Percentiles rank a stretch among this genome's conserved stretches.
phyloP scores from a whole-genome alignment of 176 grass and related monocot species.

The Carex myosuroides region DNA sequence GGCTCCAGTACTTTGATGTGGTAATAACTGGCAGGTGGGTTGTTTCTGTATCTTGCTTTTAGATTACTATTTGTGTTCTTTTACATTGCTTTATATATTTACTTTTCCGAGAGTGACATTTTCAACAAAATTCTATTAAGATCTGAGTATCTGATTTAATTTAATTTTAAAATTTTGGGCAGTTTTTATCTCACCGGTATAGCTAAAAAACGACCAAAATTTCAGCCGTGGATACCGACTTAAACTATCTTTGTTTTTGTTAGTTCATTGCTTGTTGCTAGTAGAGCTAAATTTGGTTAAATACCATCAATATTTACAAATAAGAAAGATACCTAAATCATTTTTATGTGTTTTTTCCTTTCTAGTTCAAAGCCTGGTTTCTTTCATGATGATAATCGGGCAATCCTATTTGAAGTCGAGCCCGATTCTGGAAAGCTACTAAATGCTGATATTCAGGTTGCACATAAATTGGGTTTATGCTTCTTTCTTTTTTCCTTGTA shows the following conservation, averaged over 20 bases:
- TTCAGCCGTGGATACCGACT: neutral
- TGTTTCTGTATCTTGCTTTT: conserved; percentile 20
- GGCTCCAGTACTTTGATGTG: conserved; percentile 95
- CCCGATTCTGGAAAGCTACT: conserved; percentile 92
- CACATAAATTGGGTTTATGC: neutral
- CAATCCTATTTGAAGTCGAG: conserved; percentile 89
- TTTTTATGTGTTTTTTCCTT: conserved; percentile 13
- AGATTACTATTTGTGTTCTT: neutral
- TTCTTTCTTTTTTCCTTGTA: neutral
- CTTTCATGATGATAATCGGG: conserved; percentile 92
- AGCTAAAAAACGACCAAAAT: neutral
- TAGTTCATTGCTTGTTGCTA: neutral
- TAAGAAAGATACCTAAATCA: neutral
- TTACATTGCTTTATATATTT: neutral
- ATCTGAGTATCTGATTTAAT: neutral
- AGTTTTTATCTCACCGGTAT: neutral
- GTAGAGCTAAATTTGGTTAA: neutral
- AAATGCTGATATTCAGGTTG: conserved; percentile 93
- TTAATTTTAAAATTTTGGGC: neutral
- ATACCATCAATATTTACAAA: neutral
- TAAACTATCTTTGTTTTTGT: neutral
- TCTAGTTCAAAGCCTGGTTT: conserved; percentile 87
- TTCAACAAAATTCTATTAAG: neutral
- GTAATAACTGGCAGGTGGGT: conserved; percentile 90
- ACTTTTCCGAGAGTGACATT: neutral